Evolutionary conservation across 2,329 filamentous ascomycete genomes (phyloP).

Genomic region (Periconia macrospinosa): DNA sequence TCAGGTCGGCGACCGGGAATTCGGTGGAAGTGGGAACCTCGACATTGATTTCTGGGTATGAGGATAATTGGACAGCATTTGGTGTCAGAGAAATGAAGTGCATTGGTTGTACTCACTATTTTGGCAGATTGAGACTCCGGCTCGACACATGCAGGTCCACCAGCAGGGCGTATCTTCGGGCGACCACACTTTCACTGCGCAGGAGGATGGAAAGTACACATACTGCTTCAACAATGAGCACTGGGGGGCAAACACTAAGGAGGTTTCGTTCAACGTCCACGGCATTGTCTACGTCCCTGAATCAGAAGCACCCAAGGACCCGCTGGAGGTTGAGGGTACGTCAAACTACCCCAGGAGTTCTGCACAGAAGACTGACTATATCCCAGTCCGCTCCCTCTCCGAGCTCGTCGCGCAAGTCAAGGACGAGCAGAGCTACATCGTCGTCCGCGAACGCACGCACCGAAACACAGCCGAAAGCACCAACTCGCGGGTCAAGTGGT

Average conservation of each 20-base stretch:
- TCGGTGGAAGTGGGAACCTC: slow-evolving; percentile 89
- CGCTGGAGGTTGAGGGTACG: slow-evolving; percentile 85
- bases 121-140: slow-evolving; percentile 74
- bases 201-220: slow-evolving; percentile 81
- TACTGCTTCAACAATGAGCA: slow-evolving; percentile 99
- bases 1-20: slow-evolving; percentile 96
- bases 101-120: slow-evolving; percentile 8
- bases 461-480: slow-evolving; percentile 99
- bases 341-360: background rate
- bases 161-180: slow-evolving; percentile 83
- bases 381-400: slow-evolving; percentile 74
- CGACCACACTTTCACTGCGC: slow-evolving; percentile 88
- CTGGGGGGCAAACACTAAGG: slow-evolving; percentile 94
- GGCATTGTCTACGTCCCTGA: slow-evolving; percentile 97
- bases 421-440: slow-evolving; percentile 97
- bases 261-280: slow-evolving; percentile 99
- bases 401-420: slow-evolving; percentile 90
- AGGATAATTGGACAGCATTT: background rate
- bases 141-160: slow-evolving; percentile 73
- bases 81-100: background rate
- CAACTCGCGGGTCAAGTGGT: slow-evolving; percentile 97
- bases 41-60: slow-evolving; percentile 97
- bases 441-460: slow-evolving; percentile 92
- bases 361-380: slow-evolving; percentile 13
- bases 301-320: slow-evolving; percentile 79